phyloP scores from a whole-genome alignment of 306 rosid species.

The Leucaena leucocephala region DNA sequence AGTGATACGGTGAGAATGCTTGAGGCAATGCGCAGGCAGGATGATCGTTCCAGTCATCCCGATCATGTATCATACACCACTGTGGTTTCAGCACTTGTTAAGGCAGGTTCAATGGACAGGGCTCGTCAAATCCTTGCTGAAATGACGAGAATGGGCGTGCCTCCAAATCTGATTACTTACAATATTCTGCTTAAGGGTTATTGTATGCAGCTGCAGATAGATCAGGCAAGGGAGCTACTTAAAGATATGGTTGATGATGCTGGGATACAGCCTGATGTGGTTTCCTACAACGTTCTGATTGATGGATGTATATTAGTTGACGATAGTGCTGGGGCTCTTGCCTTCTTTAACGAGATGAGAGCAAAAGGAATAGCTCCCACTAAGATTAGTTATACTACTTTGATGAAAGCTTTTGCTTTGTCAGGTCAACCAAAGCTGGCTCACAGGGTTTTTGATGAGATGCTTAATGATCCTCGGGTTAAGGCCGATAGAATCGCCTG shows the following conservation, averaged over 20 bases:
- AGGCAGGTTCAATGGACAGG: conserved; percentile 80
- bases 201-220: conserved; percentile 75
- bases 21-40: conserved; percentile 83
- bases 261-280: conserved; percentile 86
- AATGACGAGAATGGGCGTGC: conserved; percentile 76
- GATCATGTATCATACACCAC: conserved; percentile 94
- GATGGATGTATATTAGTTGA: conserved; percentile 92
- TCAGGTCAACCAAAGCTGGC: conserved; percentile 96
- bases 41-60: conserved; percentile 79
- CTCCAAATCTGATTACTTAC: conserved; percentile 83
- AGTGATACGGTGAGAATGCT: conserved; percentile 78
- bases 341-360: conserved; percentile 87
- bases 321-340: conserved; percentile 87
- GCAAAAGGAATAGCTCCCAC: conserved; percentile 88
- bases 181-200: conserved; percentile 90
- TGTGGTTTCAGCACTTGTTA: conserved; percentile 84
- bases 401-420: conserved; percentile 92
- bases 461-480: conserved; percentile 77
- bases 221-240: conserved; percentile 74
- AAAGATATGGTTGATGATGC: conserved; percentile 78
- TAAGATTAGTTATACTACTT: conserved; percentile 90
- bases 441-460: conserved; percentile 84
- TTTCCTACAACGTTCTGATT: conserved; percentile 80
- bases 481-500: conserved; percentile 83
- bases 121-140: conserved; percentile 89